These are phyloP conservation scores for Macroventuria anomochaeta DNA, from an alignment of 2,329 filamentous ascomycete genomes.

Conservation along the genomic window DNA sequence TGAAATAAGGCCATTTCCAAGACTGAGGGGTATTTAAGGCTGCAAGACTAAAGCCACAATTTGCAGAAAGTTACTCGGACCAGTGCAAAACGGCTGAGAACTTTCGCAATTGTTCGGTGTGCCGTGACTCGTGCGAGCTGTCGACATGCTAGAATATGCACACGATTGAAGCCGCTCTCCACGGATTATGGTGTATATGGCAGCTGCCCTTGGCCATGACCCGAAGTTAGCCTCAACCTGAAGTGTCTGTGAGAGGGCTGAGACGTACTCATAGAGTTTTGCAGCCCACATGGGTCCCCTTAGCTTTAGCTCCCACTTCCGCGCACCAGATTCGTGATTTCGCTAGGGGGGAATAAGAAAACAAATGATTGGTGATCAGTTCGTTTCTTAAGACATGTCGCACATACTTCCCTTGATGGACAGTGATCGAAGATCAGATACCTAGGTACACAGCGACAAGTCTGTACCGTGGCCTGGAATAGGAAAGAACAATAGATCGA, in stretches of 20 bases:
- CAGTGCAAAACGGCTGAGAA: background rate
- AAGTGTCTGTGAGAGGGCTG: background rate
- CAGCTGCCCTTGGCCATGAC: background rate
- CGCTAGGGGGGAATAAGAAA: background rate
- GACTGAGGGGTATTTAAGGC: background rate
- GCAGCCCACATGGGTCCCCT: conserved; percentile 1
- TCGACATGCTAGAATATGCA: background rate
- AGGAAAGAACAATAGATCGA: background rate
- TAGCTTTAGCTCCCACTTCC: conserved; percentile 18
- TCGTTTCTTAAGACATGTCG: background rate
- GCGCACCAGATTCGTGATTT: background rate
- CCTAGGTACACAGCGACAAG: background rate
- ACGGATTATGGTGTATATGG: background rate
- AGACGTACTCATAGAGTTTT: conserved; percentile 8
- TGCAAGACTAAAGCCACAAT: background rate
- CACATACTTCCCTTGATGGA: background rate
- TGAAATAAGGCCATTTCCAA: background rate
- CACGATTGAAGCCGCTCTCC: background rate
- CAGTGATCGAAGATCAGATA: conserved; percentile 1
- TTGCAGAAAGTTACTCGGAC: background rate
- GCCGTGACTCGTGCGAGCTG: background rate
- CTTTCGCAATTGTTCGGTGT: background rate
- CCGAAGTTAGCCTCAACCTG: background rate
- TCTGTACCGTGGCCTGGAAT: background rate
- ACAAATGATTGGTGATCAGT: background rate